Conservation (phyloP, 352 stramenopile species). For the Phytophthora kernoviae region DNA sequence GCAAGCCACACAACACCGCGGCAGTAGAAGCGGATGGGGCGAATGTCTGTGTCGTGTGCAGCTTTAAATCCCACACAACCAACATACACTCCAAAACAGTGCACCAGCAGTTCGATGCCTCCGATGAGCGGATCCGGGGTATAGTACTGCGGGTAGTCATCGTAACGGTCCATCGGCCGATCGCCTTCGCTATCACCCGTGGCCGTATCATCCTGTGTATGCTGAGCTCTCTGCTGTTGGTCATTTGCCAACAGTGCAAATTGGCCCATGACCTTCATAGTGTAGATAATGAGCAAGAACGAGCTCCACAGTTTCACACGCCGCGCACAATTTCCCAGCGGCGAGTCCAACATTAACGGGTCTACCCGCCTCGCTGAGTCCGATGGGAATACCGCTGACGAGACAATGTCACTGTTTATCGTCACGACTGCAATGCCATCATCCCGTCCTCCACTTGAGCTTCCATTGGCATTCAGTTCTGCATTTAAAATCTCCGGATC, state of each 20-base stretch:
- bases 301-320: constrained; percentile 89
- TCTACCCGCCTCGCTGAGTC: constrained; percentile 84
- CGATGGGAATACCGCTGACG: constrained; percentile 84
- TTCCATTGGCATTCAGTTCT: constrained; percentile 38
- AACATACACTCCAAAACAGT: constrained; percentile 86
- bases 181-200: constrained; percentile 34
- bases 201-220: constrained; percentile 32
- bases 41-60: constrained; percentile 86
- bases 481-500: constrained; percentile 62
- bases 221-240: constrained; percentile 59
- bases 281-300: constrained; percentile 89
- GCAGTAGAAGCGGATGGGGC: constrained; percentile 85
- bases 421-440: constrained; percentile 74
- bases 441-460: constrained; percentile 31
- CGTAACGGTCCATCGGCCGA: constrained; percentile 53
- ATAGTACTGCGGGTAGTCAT: constrained; percentile 84
- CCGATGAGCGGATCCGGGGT: constrained; percentile 76
- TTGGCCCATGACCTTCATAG: constrained; percentile 90
- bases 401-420: constrained; percentile 82
- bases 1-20: constrained; percentile 80
- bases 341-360: constrained; percentile 84
- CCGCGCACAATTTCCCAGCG: constrained; percentile 79
- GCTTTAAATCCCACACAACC: constrained; percentile 88
- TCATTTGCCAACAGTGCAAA: constrained; percentile 85
- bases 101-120: constrained; percentile 70